A percentile compares a stretch with the other conserved stretches of the same genome.
Evolutionary conservation across 2,329 filamentous ascomycete species (phyloP).

Genomic region (Talaromyces sp.): DNA sequence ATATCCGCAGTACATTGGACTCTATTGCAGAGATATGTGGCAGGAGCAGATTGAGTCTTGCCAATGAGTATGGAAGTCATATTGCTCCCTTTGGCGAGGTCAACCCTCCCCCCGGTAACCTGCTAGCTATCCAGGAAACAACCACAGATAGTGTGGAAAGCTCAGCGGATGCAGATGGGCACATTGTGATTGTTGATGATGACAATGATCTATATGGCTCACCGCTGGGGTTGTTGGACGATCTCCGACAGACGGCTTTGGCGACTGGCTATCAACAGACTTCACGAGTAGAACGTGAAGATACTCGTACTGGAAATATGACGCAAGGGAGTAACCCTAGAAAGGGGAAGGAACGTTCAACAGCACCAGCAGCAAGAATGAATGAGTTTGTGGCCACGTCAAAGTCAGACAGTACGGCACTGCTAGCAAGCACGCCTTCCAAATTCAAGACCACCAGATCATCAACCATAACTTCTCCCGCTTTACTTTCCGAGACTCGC

Average conservation of each 20-base stretch:
- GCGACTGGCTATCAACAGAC: slow-evolving; percentile 24
- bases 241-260: slow-evolving; percentile 29
- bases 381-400: slow-evolving; percentile 32
- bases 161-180: slow-evolving; percentile 40
- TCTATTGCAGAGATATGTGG: slow-evolving; percentile 64
- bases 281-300: slow-evolving; percentile 5
- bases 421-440: slow-evolving; percentile 29
- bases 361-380: neutral
- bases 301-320: neutral
- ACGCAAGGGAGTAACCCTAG: neutral
- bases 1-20: slow-evolving; percentile 59
- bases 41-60: slow-evolving; percentile 59
- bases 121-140: slow-evolving; percentile 47
- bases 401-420: slow-evolving; percentile 30
- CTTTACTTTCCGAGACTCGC: slow-evolving; percentile 41
- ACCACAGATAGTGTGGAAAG: slow-evolving; percentile 39
- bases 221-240: slow-evolving; percentile 40
- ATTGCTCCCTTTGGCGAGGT: slow-evolving; percentile 62
- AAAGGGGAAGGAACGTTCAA: neutral
- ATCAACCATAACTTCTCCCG: slow-evolving; percentile 33
- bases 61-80: slow-evolving; percentile 63
- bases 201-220: slow-evolving; percentile 38
- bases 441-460: slow-evolving; percentile 19
- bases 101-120: slow-evolving; percentile 35
- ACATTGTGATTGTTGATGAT: slow-evolving; percentile 25